Evolutionary conservation across 345 rosid genomes (phyloP), one percentile per base, ranked within the genome.

Genomic region (Brassica carinata): DNA sequence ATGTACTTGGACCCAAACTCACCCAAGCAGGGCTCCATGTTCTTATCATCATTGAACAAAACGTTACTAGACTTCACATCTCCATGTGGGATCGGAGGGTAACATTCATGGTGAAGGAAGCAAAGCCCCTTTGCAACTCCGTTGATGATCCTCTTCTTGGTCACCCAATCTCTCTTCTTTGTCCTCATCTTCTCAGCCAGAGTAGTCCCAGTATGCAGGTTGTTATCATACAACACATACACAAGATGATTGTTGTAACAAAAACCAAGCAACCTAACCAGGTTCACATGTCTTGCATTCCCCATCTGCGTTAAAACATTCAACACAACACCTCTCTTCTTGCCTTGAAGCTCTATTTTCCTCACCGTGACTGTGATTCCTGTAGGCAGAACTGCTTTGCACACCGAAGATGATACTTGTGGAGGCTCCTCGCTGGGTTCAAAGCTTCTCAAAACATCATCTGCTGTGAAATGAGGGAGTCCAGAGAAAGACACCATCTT

Each of bases 91-190:
- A 95, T 88, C 45, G 96, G 86, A 72, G 99, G 99, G 69, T 82
- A 84, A 19, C 96, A 93, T 34, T 93, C 98, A 80, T 91, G 93
- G 86, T 95, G 99, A 86, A 95, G 97, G 85, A 89, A 95, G 79
- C 84, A 75, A 31, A 93, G 91, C 63, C 94, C 99, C 67, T 86
- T 90, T 1, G 97, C 98, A 80, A 95, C 83, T 68, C 96, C 94
- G 71, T n/a, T 81, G 17, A 93, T 84, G 73, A 89, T 88, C 76
- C 79, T 87, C 83, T 79, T 85, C 83, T 93, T 93, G 23, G 86
- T 72, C 18, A 71, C 66, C 98, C 97, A 93, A 40, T 93, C 96
- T 77, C 38, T 72, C 80, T 85, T 85, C 67, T 84, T 89, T 74
- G 75, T 40, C 59, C 58, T 74, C 26, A 87, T 81, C 73, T 86